These are phyloP conservation scores for Nicotiana otophora DNA, from an alignment of 257 asterid genomes.

Conservation along the genomic window DNA sequence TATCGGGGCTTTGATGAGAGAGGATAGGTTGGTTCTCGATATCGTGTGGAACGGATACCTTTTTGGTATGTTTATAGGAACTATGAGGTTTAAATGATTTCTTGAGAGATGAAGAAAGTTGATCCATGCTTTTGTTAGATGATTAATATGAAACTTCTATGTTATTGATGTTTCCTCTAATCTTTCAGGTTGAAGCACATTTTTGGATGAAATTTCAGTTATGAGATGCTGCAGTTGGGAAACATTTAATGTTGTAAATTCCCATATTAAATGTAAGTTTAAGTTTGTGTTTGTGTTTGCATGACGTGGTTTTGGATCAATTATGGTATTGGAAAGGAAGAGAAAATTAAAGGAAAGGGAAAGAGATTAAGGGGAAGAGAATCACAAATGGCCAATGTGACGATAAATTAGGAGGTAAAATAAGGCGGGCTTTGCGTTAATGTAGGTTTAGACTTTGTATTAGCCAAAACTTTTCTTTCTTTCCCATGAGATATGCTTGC, in stretches of 20 bases:
- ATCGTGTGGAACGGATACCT: constrained; percentile 32
- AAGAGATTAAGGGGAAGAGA: neutral
- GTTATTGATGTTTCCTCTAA: neutral
- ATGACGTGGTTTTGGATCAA: neutral
- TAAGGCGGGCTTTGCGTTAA: neutral
- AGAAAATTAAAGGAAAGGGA: neutral
- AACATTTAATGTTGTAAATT: neutral
- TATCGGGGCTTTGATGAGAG: constrained; percentile 25
- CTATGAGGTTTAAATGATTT: constrained; percentile 40
- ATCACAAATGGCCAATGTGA: neutral
- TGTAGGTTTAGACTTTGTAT: neutral
- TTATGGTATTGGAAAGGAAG: neutral
- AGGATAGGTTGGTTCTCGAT: constrained; percentile 47
- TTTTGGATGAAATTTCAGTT: neutral
- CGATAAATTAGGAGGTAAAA: neutral
- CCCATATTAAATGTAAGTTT: neutral
- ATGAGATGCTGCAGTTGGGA: neutral
- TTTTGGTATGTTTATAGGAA: constrained; percentile 25
- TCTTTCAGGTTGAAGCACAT: neutral
- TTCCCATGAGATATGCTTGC: neutral
- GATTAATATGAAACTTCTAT: neutral
- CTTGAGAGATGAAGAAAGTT: constrained; percentile 45
- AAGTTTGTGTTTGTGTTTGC: neutral
- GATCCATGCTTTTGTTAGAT: constrained; percentile 24
- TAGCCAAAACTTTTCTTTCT: neutral